Conservation (phyloP, 805 yeast genomes). For the Metschnikowia amazonensis region DNA sequence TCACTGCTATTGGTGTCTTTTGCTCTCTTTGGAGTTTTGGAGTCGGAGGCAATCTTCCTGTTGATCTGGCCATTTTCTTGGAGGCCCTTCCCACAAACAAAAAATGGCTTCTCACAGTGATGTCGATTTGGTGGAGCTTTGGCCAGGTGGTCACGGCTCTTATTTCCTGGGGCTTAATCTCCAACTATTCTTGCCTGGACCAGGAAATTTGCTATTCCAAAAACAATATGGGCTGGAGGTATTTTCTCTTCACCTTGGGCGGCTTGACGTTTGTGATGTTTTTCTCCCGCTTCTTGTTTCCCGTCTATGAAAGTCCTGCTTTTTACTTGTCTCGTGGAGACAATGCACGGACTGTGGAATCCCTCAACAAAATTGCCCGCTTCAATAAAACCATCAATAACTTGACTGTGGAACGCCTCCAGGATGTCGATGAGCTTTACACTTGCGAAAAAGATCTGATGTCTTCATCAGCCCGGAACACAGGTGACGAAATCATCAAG, state of each 20-base stretch:
- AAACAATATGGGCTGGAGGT: conserved; percentile 60
- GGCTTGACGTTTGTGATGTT: conserved; percentile 44
- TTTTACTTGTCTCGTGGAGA: conserved; percentile 50
- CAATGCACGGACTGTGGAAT: conserved; percentile 46
- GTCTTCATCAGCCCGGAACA: conserved; percentile 6
- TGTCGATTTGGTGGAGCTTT: conserved; percentile 32
- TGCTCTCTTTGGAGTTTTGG: conserved; percentile 27
- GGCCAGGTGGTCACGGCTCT: conserved; percentile 21
- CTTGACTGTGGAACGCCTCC: conserved; percentile 45
- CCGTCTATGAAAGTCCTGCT: conserved; percentile 54
- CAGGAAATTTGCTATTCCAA: conserved; percentile 35
- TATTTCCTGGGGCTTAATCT: conserved; percentile 16
- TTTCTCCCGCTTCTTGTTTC: conserved; percentile 30
- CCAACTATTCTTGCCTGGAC: conserved; percentile 14
- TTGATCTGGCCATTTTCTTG: conserved; percentile 25
- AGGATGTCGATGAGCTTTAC: conserved; percentile 38
- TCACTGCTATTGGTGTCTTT: conserved; percentile 21
- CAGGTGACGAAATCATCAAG: background rate
- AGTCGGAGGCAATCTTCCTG: conserved; percentile 26
- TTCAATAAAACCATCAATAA: conserved; percentile 40
- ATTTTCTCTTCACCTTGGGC: conserved; percentile 45
- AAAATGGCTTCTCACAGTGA: conserved; percentile 24
- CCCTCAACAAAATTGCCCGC: conserved; percentile 42
- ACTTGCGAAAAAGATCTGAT: background rate
- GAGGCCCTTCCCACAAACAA: conserved; percentile 24